Evolutionary conservation across 805 yeast species (phyloP), one percentile per base, ranked within the genome.

Genomic region (Pichia cephalocereana): DNA sequence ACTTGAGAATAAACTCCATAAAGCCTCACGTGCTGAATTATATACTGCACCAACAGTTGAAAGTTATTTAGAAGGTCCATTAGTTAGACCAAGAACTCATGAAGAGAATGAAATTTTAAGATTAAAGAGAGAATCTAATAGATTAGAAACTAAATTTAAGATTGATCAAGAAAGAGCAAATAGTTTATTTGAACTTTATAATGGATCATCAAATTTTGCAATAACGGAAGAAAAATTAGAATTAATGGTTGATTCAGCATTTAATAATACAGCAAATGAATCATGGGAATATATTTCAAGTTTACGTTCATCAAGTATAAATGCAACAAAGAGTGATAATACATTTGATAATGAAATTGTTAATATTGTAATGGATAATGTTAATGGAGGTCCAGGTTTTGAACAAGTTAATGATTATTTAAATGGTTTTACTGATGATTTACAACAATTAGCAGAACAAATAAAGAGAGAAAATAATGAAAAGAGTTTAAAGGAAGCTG

Each of bases 21-120:
- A 72, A 53, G 64, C 64, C 48, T 65, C 76, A 7, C 72, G 70
- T 45, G 82, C 87, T 26, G 72, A 79, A 44, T 69, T 71, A 57
- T 74, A 83, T 58, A 86, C 96, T 1, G 70, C 87, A 45, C 96
- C 96, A 43, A 84, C 96, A 2, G 70, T 89, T 49, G 88, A 83
- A 57, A 72, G 75, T 38, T 72, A 80, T 53, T 65, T 86, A 51
- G 64, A 74, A 23, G 86, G 86, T 3, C 86, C 91, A 15, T 67
- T 88, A 51, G 77, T 90, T 72, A 75, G 84, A 60, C 76, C 68
- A 43, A 76, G 96, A 64, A 83, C 95, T 0, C 71, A 68, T 26
- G 93, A 82, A 58, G 96, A 90, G 66, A 63, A 67, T 45, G 75
- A 72, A 46, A 57, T 75, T 30, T 67, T 86, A 54, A 57, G 65